Evolutionary conservation across 163 green algal genomes (phyloP).

Genomic region (Scenedesmus sp.): DNA sequence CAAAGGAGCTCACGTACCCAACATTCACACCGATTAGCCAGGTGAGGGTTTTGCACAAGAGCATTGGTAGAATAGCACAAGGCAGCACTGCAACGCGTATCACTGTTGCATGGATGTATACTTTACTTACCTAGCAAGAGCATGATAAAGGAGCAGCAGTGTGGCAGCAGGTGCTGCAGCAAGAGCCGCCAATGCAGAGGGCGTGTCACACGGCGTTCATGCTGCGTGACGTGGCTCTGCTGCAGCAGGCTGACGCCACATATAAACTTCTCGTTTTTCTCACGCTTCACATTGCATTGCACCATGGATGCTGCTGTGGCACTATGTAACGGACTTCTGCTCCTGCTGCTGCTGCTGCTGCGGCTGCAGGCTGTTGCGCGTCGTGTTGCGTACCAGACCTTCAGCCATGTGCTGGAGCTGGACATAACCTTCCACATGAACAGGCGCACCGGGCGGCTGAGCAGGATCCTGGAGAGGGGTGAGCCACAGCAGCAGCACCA

Average conservation of each 20-base stretch:
- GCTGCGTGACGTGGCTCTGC: too few species aligned
- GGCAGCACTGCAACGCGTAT: too few species aligned
- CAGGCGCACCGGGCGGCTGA: constrained; percentile 88
- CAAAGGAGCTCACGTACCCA: constrained; percentile 90
- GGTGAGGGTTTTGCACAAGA: constrained; percentile 49
- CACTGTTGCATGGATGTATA: too few species aligned
- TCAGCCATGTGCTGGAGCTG: constrained; percentile 92
- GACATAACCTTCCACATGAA: constrained; percentile 95
- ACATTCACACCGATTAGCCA: constrained; percentile 92
- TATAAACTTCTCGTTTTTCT: too few species aligned
- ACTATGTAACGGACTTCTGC: neutral
- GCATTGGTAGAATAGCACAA: too few species aligned
- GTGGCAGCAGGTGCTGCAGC: too few species aligned
- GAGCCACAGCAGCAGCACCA: neutral
- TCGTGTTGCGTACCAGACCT: constrained; percentile 85
- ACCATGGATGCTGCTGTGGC: neutral
- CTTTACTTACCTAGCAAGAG: too few species aligned
- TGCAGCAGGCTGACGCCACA: too few species aligned
- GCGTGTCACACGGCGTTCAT: too few species aligned
- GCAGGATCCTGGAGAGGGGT: constrained; percentile 93
- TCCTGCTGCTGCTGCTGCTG: neutral
- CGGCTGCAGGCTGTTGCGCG: constrained; percentile 79
- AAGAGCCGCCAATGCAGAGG: too few species aligned
- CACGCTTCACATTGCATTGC: neutral
- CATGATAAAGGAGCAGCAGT: too few species aligned